Base-by-base conservation (phyloP, 139 green algal species). In the Zygnema circumcarinatum region DNA sequence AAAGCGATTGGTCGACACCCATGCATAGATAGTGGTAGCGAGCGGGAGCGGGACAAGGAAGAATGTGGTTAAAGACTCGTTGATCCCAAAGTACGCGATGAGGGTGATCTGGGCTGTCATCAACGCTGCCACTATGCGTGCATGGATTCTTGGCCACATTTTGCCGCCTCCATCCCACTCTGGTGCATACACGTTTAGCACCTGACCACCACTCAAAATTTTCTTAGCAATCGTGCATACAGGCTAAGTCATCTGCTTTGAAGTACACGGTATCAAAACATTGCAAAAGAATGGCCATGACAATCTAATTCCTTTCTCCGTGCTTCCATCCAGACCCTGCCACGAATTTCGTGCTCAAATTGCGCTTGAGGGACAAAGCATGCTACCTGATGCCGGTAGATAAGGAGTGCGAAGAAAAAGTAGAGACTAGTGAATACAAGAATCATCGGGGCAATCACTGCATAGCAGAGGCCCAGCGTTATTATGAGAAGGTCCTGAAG, bases 71-170 rank as follows among this genome's bases (percentile, higher is more conserved):
- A 72, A 3, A 16, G 53, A 83, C 31, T 75, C 54, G 31, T 84
- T 36, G 73, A 88, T 88, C 35, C 67, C 62, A 31, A 88, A 76
- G 73, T 87, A 88, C 31, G 76, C 84, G 29, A 89, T n/a, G 1
- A 89, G 32, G 3, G 84, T 89, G 35, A 89, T 47, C 3, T 89
- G 84, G 21, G 52, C 52, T 39, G 75, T 81, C 2, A 89, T n/a
- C 35, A 89, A 62, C 29, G 84, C 32, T 32, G 84, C 84, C 25
- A 89, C 29, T 36, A 89, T 69, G 40, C 84, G 76, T 3, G 31
- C 2, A 38, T 87, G 32, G 2, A 89, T 89, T 32, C 69, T n/a
- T 32, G 84, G 84, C 79, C 79, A 89, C 84, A 89, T 89, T 47
- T 67, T 56, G 32, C 84, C 84, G 22, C 42, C 79, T 38, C 36